Evolutionary conservation across 192 early-diverging fungal genomes (phyloP).

Genomic region (Backusella tarrabulga): DNA sequence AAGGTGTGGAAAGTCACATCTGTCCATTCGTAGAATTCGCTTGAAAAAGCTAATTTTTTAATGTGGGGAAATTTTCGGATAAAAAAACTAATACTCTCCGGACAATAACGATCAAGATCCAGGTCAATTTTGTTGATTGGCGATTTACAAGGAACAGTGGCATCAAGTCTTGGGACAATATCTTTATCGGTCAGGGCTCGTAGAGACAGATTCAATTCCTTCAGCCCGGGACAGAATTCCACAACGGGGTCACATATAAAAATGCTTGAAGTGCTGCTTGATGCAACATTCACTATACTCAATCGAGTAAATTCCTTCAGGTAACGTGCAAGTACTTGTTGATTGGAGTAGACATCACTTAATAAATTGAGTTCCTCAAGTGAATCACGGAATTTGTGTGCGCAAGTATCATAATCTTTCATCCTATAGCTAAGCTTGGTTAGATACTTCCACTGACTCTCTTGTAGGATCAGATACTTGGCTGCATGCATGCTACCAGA

Average conservation of each 20-base stretch:
- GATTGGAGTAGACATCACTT: neutral
- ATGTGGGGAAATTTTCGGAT: constrained; percentile 3
- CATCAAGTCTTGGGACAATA: neutral
- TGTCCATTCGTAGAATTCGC: neutral
- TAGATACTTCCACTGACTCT: neutral
- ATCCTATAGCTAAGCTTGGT: neutral
- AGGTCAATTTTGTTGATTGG: neutral
- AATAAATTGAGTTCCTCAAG: neutral
- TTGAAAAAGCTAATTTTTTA: neutral
- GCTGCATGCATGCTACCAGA: neutral
- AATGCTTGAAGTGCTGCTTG: neutral
- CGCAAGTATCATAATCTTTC: neutral
- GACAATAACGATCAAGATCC: neutral
- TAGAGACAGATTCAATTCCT: neutral
- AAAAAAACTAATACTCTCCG: neutral
- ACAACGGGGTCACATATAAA: neutral
- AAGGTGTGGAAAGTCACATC: neutral
- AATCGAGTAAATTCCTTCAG: neutral
- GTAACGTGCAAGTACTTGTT: neutral
- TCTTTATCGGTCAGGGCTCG: neutral
- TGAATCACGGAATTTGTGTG: neutral
- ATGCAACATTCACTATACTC: neutral
- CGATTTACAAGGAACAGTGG: neutral
- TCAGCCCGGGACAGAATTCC: neutral
- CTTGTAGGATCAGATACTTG: neutral